Evolutionary conservation across 2,329 filamentous ascomycete species (phyloP).

Genomic region (Emydomyces testavorans): DNA sequence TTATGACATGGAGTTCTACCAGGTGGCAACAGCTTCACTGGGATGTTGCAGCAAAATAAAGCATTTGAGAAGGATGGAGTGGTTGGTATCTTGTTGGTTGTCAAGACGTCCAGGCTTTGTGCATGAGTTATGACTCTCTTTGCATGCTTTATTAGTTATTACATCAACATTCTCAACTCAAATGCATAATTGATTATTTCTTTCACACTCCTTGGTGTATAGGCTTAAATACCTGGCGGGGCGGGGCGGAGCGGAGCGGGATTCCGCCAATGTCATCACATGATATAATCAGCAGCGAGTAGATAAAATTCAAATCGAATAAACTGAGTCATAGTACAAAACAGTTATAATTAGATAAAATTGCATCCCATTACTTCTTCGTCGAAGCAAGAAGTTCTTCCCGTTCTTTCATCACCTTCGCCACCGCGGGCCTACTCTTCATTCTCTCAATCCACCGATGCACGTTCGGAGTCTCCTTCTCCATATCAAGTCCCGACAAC

Average conservation of each 20-base stretch:
- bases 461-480: constrained; percentile 16
- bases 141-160: too few relatives aligned
- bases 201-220: too few relatives aligned
- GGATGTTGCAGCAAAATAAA: too few relatives aligned
- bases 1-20: too few relatives aligned
- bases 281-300: background rate
- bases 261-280: background rate
- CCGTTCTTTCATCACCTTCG: background rate
- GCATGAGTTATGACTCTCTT: too few relatives aligned
- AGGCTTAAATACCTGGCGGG: too few relatives aligned
- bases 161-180: too few relatives aligned
- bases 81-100: too few relatives aligned
- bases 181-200: too few relatives aligned
- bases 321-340: background rate
- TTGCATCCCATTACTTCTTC: background rate
- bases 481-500: constrained; percentile 2
- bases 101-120: too few relatives aligned
- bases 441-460: constrained; percentile 16
- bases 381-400: background rate
- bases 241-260: background rate
- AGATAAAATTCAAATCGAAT: background rate
- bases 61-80: too few relatives aligned
- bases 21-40: too few relatives aligned
- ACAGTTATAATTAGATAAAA: background rate
- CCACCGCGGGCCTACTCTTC: constrained; percentile 13